A percentile compares a stretch with the other conserved stretches of the same genome.
Evolutionary conservation across 208 protist species (phyloP).

Genomic region (Novymonas esmeraldas): DNA sequence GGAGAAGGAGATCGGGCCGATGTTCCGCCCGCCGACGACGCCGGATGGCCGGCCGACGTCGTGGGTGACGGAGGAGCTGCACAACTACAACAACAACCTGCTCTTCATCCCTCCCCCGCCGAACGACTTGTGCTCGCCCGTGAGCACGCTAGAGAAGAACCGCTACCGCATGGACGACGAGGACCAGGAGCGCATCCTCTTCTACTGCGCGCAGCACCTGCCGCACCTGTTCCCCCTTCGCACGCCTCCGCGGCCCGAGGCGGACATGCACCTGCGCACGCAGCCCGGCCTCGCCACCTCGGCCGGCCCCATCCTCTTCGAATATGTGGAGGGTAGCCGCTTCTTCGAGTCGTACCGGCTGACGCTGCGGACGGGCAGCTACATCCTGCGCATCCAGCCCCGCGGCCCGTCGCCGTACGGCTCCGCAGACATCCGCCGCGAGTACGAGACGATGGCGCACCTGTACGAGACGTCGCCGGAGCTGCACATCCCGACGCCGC

Average conservation of each 20-base stretch:
- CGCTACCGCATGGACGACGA: constrained; percentile 65
- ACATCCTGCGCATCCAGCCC: constrained; percentile 72
- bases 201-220: constrained; percentile 73
- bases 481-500: constrained; percentile 49
- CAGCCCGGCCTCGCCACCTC: constrained; percentile 69
- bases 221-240: constrained; percentile 71
- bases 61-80: constrained; percentile 76
- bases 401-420: constrained; percentile 55
- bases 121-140: constrained; percentile 44
- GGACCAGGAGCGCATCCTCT: constrained; percentile 75
- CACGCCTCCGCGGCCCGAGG: constrained; percentile 30
- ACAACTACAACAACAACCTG: constrained; percentile 75
- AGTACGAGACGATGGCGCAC: constrained; percentile 77
- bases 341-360: constrained; percentile 77
- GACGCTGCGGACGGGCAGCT: constrained; percentile 78
- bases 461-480: constrained; percentile 45
- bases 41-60: constrained; percentile 47
- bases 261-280: constrained; percentile 42
- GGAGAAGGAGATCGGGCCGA: constrained; percentile 65
- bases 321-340: constrained; percentile 55
- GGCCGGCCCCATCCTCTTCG: constrained; percentile 64
- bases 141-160: constrained; percentile 32
- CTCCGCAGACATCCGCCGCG: constrained; percentile 56
- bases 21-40: constrained; percentile 50
- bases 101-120: constrained; percentile 66